phyloP scores from a whole-genome alignment of 2,329 filamentous ascomycete genomes.

The Cladophialophora immunda region DNA sequence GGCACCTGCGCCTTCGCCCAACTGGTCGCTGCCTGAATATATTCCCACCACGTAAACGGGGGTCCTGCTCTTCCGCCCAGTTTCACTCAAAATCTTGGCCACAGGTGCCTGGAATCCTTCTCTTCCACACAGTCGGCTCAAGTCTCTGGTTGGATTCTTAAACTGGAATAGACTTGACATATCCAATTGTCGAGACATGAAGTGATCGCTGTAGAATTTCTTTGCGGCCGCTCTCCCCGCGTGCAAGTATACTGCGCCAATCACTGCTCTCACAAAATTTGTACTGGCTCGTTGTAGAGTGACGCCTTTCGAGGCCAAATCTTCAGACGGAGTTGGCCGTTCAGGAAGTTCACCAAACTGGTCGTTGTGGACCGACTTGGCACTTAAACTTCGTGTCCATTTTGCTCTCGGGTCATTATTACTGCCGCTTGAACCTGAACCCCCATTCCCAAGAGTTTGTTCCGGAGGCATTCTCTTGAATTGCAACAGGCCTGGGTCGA shows the following conservation, averaged over 20 bases:
- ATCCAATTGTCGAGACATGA: slow-evolving; percentile 81
- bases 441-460: not conserved
- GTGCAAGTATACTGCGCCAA: slow-evolving; percentile 87
- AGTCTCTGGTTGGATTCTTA: slow-evolving; percentile 81
- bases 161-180: slow-evolving; percentile 84
- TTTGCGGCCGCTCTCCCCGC: slow-evolving; percentile 80
- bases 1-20: slow-evolving; percentile 86
- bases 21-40: slow-evolving; percentile 87
- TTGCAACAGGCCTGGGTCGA: slow-evolving; percentile 90
- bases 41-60: slow-evolving; percentile 95
- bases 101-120: slow-evolving; percentile 90
- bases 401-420: slow-evolving; percentile 28
- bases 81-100: slow-evolving; percentile 88
- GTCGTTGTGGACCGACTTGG: slow-evolving; percentile 81
- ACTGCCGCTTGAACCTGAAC: slow-evolving; percentile 58
- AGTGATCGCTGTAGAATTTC: slow-evolving; percentile 82
- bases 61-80: slow-evolving; percentile 81
- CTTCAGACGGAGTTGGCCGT: slow-evolving; percentile 38
- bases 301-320: slow-evolving; percentile 44
- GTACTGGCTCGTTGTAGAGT: slow-evolving; percentile 70
- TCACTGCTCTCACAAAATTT: slow-evolving; percentile 81
- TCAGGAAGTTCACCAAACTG: slow-evolving; percentile 76
- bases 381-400: slow-evolving; percentile 75
- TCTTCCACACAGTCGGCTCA: slow-evolving; percentile 81
- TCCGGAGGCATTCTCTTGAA: slow-evolving; percentile 65